A percentile compares a stretch with the other conserved stretches of the same genome.
phyloP scores from a whole-genome alignment of 139 green algal species.

The Volvox reticuliferus region DNA sequence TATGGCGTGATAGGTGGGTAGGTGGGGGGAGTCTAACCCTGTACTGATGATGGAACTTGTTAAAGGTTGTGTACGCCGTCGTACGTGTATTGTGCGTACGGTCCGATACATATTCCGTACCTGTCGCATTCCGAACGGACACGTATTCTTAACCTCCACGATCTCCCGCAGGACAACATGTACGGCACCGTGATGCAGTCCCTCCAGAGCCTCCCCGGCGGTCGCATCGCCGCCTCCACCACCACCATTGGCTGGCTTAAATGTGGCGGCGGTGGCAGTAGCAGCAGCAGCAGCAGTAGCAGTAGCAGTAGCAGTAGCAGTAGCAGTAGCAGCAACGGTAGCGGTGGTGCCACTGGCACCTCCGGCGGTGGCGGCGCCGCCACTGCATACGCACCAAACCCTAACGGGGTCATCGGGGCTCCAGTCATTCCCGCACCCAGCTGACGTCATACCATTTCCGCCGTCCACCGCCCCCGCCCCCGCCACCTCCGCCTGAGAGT shows the following conservation, averaged over 20 bases:
- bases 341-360: background rate
- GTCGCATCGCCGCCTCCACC: no score
- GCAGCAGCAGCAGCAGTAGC: background rate
- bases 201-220: background rate
- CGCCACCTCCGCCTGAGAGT: background rate
- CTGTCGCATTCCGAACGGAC: constrained; percentile 68
- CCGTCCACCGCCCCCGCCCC: no score
- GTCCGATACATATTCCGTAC: background rate
- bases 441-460: background rate
- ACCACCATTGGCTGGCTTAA: background rate
- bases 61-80: no score
- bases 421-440: background rate
- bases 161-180: constrained; percentile 60
- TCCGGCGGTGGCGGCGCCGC: no score
- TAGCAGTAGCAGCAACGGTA: background rate
- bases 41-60: no score
- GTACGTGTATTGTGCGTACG: background rate
- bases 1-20: no score
- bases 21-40: no score
- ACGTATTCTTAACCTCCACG: constrained; percentile 86
- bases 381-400: background rate
- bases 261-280: background rate
- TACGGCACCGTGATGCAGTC: background rate
- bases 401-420: background rate
- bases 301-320: no score